phyloP scores from a whole-genome alignment of 352 stramenopile species.

The Phytophthora tentaculata region DNA sequence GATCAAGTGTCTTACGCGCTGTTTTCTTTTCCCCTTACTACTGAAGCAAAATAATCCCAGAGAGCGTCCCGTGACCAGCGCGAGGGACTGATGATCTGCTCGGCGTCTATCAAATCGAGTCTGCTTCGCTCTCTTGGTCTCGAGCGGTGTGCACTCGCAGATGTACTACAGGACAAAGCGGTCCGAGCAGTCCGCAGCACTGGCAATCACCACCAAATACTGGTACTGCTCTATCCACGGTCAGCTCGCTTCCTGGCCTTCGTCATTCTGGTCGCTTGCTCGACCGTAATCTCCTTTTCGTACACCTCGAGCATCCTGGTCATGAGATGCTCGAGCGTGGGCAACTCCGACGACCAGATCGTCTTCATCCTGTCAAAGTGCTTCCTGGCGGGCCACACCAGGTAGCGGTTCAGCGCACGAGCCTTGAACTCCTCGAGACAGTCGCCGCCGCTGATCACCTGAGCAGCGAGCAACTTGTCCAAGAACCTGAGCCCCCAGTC shows the following conservation, averaged over 20 bases:
- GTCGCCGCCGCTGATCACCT: conserved; percentile 3
- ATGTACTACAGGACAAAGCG: conserved; percentile 6
- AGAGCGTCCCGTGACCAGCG: too few relatives aligned
- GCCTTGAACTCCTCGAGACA: conserved; percentile 2
- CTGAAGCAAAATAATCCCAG: too few relatives aligned
- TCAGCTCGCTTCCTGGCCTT: neutral
- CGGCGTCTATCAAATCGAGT: neutral
- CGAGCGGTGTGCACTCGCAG: neutral
- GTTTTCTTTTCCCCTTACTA: too few relatives aligned
- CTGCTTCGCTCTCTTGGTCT: conserved; percentile 5
- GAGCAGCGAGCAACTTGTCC: neutral
- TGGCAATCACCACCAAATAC: neutral
- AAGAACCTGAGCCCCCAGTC: neutral
- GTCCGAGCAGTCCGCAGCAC: neutral
- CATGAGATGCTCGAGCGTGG: conserved; percentile 2
- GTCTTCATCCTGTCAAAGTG: conserved; percentile 7
- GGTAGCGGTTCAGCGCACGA: neutral
- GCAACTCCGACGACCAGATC: neutral
- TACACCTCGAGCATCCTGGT: conserved; percentile 9
- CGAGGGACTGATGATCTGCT: too few relatives aligned
- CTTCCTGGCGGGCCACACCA: neutral
- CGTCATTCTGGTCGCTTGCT: conserved; percentile 2
- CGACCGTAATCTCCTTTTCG: conserved; percentile 8
- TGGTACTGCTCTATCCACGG: conserved; percentile 12
- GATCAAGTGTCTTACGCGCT: too few relatives aligned